Evolutionary conservation across 2,329 filamentous ascomycete species (phyloP), one percentile per base, ranked within the genome.

Genomic region (Aspergillus persii): DNA sequence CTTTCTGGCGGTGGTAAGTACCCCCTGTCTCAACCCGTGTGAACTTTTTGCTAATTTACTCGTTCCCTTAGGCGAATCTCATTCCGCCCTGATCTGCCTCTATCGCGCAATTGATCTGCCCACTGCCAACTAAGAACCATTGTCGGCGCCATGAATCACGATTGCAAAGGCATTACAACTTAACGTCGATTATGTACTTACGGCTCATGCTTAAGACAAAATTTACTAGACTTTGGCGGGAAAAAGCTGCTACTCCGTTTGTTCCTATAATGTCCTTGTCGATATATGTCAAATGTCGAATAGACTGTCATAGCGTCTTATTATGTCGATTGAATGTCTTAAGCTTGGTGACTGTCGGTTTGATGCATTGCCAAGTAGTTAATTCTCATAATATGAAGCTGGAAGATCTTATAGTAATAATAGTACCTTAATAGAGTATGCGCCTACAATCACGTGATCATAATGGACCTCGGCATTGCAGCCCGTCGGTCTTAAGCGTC

Each of bases 1-100:
- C 83, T 99, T 54, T 85, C 92, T 53, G 96, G 95, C 60, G 95
- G 96, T 70, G 94, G 92, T 86, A 75, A 75, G 83, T 71, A 2
- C 18, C 50, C 59, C 63, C 8, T 9, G 30, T 11, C 33, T 30
- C 3, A 9, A 7, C n/a, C 15, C 18, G 36, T 53, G 36, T 58
- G n/a, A 18, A 8, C 7, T 9, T 15, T 6, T 56, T 49, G 53
- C 69, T 71, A 66, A 69, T 31, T 26, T 39, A 33, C 52, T 50
- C 18, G 52, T 33, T 50, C 46, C 15, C 53, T 5, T 41, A 80
- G 78, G 80, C 53, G 80, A 82, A 69, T 79, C 78, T 53, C 79
- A 82, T 65, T 82, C 80, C 46, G 80, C 80, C 0, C 69, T 82
- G 47, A 81, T 82, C 53, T 74, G 81, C 51, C 76, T 82, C 18